phyloP scores from a whole-genome alignment of 2,329 filamentous ascomycete genomes.

The Allantophomopsis cytisporea region DNA sequence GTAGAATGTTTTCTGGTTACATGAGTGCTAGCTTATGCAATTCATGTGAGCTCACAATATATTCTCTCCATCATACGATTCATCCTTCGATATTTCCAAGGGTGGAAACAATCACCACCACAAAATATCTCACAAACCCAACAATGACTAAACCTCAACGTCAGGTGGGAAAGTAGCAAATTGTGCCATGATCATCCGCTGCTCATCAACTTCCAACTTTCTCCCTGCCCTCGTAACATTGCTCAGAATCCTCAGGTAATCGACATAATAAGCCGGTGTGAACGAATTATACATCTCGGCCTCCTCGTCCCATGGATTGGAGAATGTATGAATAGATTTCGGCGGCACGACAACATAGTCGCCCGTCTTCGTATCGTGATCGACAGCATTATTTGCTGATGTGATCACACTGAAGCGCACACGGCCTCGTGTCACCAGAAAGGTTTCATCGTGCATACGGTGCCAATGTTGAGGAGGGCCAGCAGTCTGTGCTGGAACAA shows the following conservation, averaged over 20 bases:
- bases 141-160: no score
- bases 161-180: conserved; percentile 30
- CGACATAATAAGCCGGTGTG: conserved; percentile 41
- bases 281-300: conserved; percentile 42
- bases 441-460: conserved; percentile 42
- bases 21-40: no score
- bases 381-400: conserved; percentile 26
- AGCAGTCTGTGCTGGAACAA: conserved; percentile 27
- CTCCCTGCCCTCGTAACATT: conserved; percentile 27
- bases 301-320: conserved; percentile 37
- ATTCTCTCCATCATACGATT: no score
- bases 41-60: no score
- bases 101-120: no score
- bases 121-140: no score
- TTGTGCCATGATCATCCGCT: conserved; percentile 30
- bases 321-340: conserved; percentile 39
- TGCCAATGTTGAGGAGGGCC: conserved; percentile 36
- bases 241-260: conserved; percentile 39
- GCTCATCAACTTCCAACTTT: conserved; percentile 31
- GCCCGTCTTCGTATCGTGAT: conserved; percentile 32
- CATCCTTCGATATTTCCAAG: no score
- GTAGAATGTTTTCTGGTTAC: no score
- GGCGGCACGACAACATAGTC: conserved; percentile 41
- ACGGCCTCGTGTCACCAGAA: conserved; percentile 32
- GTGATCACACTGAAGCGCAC: conserved; percentile 28